Evolutionary conservation across 805 yeast genomes (phyloP), one percentile per base, ranked within the genome.

Genomic region (Candida chilensis): DNA sequence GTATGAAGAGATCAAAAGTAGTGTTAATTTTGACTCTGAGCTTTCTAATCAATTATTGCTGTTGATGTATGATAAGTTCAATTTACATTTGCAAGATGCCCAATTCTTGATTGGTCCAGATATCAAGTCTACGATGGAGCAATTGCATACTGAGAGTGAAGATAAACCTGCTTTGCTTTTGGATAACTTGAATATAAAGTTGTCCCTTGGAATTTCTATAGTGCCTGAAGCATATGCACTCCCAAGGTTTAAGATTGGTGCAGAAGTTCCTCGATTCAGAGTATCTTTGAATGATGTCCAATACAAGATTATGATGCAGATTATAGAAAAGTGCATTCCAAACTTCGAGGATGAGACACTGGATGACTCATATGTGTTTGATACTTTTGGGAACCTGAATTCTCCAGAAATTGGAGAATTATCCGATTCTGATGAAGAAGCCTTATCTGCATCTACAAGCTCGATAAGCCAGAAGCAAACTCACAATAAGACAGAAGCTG

Each of bases 41-140:
- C 96, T 90, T 44, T 90, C 94, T 83, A 70, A 74, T 13, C 64
- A 70, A 21, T 60, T 88, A 37, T 81, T 77, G 37, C 67, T 80
- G 9, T 67, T 86, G 42, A 82, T 92, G 92, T 92, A 86, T 52
- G 98, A 92, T 57, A 75, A 80, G 47, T 92, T 85, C 54, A 72
- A 74, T 32, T 58, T 94, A 22, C 70, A 65, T 32, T 60, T 92
- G 4, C 80, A 82, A 34, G 92, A 90, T 49, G 87, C 96, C 0
- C 96, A 90, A 48, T 71, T 90, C 20, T 58, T 92, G 32, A 78
- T 92, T 27, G 98, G 96, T 0, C 79, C 94, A 0, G 72, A 76
- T 37, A 78, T 87, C 32, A 73, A 79, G 40, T 71, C 82, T 1
- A 81, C 95, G 0, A 74, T 88, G 59, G 74, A 71, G 28, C 85